These are phyloP conservation scores for Endoconidiophora polonica DNA, from an alignment of 2,329 filamentous ascomycete species.

Conservation along the genomic window DNA sequence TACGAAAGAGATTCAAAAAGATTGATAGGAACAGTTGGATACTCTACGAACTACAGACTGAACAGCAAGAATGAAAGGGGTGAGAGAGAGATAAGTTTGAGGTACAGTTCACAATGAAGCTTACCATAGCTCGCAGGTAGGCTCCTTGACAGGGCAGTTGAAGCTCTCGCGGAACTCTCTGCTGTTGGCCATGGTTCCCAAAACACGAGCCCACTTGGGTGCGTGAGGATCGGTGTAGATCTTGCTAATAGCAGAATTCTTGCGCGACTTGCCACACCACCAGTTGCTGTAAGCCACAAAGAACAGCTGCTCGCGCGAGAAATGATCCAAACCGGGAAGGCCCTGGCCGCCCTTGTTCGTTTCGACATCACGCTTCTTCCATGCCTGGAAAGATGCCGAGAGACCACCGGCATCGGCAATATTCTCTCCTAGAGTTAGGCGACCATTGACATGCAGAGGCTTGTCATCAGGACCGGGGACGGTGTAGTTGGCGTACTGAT, in stretches of 20 bases:
- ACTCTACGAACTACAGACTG: too few relatives aligned
- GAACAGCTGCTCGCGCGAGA: constrained; percentile 53
- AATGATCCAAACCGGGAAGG: constrained; percentile 43
- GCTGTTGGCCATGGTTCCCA: constrained; percentile 50
- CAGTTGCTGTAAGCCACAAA: constrained; percentile 47
- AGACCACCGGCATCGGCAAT: constrained; percentile 56
- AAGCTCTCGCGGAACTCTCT: constrained; percentile 52
- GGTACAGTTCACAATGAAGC: constrained; percentile 27
- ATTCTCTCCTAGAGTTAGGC: constrained; percentile 50
- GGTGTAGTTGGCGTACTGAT: constrained; percentile 45
- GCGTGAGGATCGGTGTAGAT: constrained; percentile 51
- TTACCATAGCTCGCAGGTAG: constrained; percentile 58
- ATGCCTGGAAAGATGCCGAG: constrained; percentile 44
- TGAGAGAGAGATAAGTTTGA: too few relatives aligned
- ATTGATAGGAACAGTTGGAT: too few relatives aligned
- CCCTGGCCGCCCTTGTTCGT: constrained; percentile 27
- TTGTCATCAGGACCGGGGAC: constrained; percentile 15
- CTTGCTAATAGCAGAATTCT: constrained; percentile 37
- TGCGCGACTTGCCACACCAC: constrained; percentile 50
- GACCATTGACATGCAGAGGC: constrained; percentile 47
- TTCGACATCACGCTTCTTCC: constrained; percentile 39
- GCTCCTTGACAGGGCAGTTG: constrained; percentile 46
- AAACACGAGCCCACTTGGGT: constrained; percentile 42
- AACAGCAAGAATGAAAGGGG: too few relatives aligned
- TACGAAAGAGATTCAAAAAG: too few relatives aligned